phyloP scores from a whole-genome alignment of 371 early-diverging fungal genomes.

The Conidiobolus incongruus region DNA sequence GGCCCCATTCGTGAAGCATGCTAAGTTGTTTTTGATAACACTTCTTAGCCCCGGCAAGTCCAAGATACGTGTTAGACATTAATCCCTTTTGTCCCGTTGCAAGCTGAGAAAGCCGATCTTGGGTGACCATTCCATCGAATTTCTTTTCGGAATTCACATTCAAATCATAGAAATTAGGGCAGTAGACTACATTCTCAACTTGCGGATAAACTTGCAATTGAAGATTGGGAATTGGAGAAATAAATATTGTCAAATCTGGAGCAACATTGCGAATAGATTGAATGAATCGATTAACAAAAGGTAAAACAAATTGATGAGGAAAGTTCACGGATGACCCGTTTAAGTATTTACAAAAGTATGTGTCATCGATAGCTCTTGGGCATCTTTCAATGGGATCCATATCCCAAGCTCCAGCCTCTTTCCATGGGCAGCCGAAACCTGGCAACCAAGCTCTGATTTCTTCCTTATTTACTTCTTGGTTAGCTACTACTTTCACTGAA shows the following conservation, averaged over 20 bases:
- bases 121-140: slow-evolving; percentile 44
- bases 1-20: background rate
- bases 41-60: slow-evolving; percentile 33
- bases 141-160: slow-evolving; percentile 28
- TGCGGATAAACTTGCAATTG: slow-evolving; percentile 20
- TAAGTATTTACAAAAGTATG: slow-evolving; percentile 24
- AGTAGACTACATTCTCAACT: slow-evolving; percentile 23
- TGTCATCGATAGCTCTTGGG: slow-evolving; percentile 11
- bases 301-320: slow-evolving; percentile 20
- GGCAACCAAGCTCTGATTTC: slow-evolving; percentile 25
- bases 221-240: slow-evolving; percentile 37
- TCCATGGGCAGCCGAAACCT: slow-evolving; percentile 35
- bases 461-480: slow-evolving; percentile 18
- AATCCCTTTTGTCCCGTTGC: slow-evolving; percentile 6
- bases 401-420: slow-evolving; percentile 39
- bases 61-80: slow-evolving; percentile 50
- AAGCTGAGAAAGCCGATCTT: slow-evolving; percentile 26
- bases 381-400: slow-evolving; percentile 4
- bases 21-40: slow-evolving; percentile 1
- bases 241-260: slow-evolving; percentile 25
- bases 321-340: slow-evolving; percentile 19
- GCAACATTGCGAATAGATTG: slow-evolving; percentile 18
- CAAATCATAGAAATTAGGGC: slow-evolving; percentile 54
- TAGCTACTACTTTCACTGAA: slow-evolving; percentile 16
- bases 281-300: slow-evolving; percentile 21